Base-by-base conservation (phyloP, 768 basidiomycete species). In the Rhodotorula kratochvilovae region DNA sequence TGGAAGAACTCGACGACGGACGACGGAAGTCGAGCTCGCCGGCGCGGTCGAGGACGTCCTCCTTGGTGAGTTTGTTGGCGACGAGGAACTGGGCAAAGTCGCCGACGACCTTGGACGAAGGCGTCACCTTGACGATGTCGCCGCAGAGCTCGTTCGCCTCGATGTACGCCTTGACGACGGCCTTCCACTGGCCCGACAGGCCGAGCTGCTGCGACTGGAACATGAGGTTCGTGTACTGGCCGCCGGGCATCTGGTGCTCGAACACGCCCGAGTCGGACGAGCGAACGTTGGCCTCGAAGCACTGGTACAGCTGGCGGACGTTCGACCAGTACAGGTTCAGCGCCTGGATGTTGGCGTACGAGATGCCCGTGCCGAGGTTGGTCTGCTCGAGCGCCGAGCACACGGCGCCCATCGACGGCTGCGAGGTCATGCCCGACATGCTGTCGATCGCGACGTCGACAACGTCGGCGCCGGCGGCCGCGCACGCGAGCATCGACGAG, bases 181-280 rank as follows among this genome's bases (percentile, higher is more conserved):
- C 92, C 90, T 79, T 70, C 96, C 96, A 99, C 79, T 97, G 94
- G 54, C 91, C 92, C 69, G 95, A 94, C 29, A 99, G 87, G 75
- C 96, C 96, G 55, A 99, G 87, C 81, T 98, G 95, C 36, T 92
- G 85, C 75, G 96, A 93, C 88, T 99, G 96, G 90, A 98, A 99
- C 90, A 76, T 61, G 43, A 81, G 66, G 79, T 83, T 82, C 76
- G 81, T 82, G 80, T 83, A 76, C 66, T 76, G 71, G 56, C 94
- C 68, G 43, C 94, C 94, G 63, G 94, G 94, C 95, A 98, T 98
- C 83, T 97, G 92, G 82, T 97, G 95, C 79, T 92, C 92, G 80
- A 97, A 97, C 65, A 98, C 94, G 82, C 67, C 67, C 54, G 63
- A 96, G 80, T 98, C 96, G 63, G 92, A 94, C 35, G 93, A 91